Evolutionary conservation across 1,284 basidiomycete species (phyloP).

Genomic region (Ustilago curta): DNA sequence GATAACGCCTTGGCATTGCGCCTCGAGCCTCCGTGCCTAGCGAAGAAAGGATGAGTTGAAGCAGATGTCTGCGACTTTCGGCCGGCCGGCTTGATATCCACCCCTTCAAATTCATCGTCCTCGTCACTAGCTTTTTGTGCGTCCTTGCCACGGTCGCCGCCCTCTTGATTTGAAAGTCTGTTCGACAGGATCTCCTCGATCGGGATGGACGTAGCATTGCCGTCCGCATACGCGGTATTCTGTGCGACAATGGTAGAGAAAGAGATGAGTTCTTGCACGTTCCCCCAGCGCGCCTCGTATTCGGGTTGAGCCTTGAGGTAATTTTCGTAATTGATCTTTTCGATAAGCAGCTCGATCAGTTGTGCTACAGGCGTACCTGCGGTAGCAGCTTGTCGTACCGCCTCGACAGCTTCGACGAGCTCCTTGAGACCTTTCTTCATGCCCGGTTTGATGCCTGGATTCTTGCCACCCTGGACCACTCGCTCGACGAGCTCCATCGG

Average conservation of each 20-base stretch:
- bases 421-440: conserved; percentile 76
- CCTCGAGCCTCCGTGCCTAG: conserved; percentile 2
- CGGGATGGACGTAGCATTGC: conserved; percentile 10
- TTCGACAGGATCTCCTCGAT: conserved; percentile 41
- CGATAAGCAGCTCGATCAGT: conserved; percentile 76
- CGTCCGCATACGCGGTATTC: conserved; percentile 13
- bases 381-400: conserved; percentile 74
- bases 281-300: conserved; percentile 83
- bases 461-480: conserved; percentile 47
- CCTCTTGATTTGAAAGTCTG: conserved; percentile 35
- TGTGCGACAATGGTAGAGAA: conserved; percentile 54
- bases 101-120: conserved; percentile 70
- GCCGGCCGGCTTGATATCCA: conserved; percentile 13
- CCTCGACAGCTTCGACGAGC: conserved; percentile 76
- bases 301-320: conserved; percentile 79
- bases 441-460: conserved; percentile 76
- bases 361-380: conserved; percentile 77
- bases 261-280: conserved; percentile 82
- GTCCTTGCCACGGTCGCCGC: conserved; percentile 10
- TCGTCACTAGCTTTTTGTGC: conserved; percentile 22
- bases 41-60: conserved; percentile 24
- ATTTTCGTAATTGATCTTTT: conserved; percentile 77
- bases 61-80: not conserved
- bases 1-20: not conserved
- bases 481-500: conserved; percentile 74